A percentile compares a stretch with the other conserved stretches of the same genome.
Evolutionary conservation across 75 land plant genomes (phyloP).

Genomic region (Ceratopteris richardii): DNA sequence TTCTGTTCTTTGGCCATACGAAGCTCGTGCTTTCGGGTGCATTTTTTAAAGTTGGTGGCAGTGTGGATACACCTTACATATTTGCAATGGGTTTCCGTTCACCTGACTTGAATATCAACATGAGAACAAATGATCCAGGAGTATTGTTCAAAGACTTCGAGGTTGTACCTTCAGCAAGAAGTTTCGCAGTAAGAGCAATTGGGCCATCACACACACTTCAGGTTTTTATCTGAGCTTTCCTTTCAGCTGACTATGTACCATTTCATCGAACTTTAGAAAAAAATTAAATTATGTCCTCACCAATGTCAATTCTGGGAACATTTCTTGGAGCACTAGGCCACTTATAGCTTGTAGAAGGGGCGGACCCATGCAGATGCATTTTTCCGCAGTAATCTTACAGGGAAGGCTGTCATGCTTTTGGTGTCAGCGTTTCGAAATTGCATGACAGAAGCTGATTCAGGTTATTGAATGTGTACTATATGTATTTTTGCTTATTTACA

Average conservation of each 20-base stretch:
- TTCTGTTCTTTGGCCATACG: too few relatives aligned
- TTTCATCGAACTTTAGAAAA: background rate
- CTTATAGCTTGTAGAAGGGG: background rate
- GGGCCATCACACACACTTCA: slow-evolving; percentile 29
- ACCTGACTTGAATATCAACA: slow-evolving; percentile 19
- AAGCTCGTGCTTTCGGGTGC: slow-evolving; percentile 33
- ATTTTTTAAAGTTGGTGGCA: slow-evolving; percentile 13
- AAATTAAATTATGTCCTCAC: background rate
- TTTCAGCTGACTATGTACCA: background rate
- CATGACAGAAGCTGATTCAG: background rate
- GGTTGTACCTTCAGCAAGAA: slow-evolving; percentile 12
- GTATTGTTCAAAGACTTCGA: slow-evolving; percentile 26
- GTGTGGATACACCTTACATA: slow-evolving; percentile 26
- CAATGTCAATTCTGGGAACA: background rate
- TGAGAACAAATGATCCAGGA: slow-evolving; percentile 35
- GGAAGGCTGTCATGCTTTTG: too few relatives aligned
- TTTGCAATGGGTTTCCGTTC: slow-evolving; percentile 38
- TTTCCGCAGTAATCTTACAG: too few relatives aligned
- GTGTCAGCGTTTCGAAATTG: too few relatives aligned
- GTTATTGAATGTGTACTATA: background rate
- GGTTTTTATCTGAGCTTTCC: slow-evolving; percentile 9
- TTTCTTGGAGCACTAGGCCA: too few relatives aligned
- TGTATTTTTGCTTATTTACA: slow-evolving; percentile 1
- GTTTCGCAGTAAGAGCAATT: slow-evolving; percentile 26
- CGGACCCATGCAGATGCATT: too few relatives aligned